Conservation (phyloP, 2,329 filamentous ascomycete genomes). For the Aspergillus bombycis region DNA sequence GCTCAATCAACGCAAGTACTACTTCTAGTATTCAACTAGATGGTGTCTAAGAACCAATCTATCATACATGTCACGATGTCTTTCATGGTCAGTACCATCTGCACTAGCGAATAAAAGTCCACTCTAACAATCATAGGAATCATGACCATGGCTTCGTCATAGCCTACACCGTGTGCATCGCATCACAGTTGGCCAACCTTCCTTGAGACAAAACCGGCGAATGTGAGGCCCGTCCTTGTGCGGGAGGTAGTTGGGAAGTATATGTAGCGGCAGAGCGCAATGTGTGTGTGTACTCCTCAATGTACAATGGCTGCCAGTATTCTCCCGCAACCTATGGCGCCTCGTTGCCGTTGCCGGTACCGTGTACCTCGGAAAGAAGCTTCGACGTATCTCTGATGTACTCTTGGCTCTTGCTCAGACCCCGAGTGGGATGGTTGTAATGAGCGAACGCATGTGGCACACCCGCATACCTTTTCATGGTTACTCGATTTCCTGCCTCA, state of each 20-base stretch:
- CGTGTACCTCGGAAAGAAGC: neutral
- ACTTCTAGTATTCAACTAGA: neutral
- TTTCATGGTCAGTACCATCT: neutral
- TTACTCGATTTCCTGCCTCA: slow-evolving; percentile 28
- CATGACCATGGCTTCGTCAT: neutral
- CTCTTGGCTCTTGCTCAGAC: slow-evolving; percentile 1
- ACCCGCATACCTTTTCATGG: slow-evolving; percentile 32
- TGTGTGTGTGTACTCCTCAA: neutral
- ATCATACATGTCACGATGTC: neutral
- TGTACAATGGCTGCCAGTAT: neutral
- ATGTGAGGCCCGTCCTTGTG: neutral
- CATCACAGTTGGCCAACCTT: neutral
- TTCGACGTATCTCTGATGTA: neutral
- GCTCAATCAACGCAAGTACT: neutral
- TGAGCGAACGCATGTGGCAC: slow-evolving; percentile 32
- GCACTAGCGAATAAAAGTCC: neutral
- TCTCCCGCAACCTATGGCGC: neutral
- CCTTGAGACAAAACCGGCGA: neutral
- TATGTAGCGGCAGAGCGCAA: neutral
- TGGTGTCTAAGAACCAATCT: neutral
- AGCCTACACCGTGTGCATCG: neutral
- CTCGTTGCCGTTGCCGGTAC: too few relatives aligned
- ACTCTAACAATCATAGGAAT: neutral
- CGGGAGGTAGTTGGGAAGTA: neutral
- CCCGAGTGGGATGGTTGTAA: slow-evolving; percentile 5